A percentile compares a stretch with the other conserved stretches of the same genome.
phyloP scores from a whole-genome alignment of 305 asterid genomes.

The Petunia hybrid region DNA sequence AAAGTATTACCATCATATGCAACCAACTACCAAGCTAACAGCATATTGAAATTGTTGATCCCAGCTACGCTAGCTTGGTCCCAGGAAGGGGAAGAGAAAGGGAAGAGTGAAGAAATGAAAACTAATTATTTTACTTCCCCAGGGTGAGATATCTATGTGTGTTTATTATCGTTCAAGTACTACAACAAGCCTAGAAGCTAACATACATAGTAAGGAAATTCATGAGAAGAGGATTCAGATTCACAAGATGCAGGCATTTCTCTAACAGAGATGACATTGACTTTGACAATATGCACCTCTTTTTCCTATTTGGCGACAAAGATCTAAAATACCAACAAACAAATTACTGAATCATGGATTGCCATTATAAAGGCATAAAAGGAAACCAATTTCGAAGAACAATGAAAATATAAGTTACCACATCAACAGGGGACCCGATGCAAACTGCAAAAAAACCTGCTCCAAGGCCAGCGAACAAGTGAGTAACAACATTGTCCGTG shows the following conservation, averaged over 20 bases:
- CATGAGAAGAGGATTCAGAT: conserved; percentile 13
- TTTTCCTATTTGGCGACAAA: conserved; percentile 11
- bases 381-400: background rate
- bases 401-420: conserved; percentile 57
- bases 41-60: background rate
- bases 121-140: background rate
- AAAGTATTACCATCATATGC: background rate
- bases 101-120: background rate
- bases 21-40: background rate
- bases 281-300: background rate
- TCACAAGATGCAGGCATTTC: background rate
- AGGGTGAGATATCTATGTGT: background rate
- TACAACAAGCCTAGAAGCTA: background rate
- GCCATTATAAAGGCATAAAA: background rate
- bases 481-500: conserved; percentile 85
- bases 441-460: conserved; percentile 98
- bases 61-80: conserved; percentile 2
- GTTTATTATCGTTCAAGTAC: background rate
- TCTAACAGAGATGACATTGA: background rate
- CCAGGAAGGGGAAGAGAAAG: conserved; percentile 16
- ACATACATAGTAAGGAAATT: background rate
- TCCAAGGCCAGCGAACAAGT: conserved; percentile 86
- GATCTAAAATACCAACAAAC: background rate
- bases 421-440: conserved; percentile 97
- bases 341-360: background rate